Evolutionary conservation across 805 yeast genomes (phyloP).

Genomic region (Suhomyces prunicola): DNA sequence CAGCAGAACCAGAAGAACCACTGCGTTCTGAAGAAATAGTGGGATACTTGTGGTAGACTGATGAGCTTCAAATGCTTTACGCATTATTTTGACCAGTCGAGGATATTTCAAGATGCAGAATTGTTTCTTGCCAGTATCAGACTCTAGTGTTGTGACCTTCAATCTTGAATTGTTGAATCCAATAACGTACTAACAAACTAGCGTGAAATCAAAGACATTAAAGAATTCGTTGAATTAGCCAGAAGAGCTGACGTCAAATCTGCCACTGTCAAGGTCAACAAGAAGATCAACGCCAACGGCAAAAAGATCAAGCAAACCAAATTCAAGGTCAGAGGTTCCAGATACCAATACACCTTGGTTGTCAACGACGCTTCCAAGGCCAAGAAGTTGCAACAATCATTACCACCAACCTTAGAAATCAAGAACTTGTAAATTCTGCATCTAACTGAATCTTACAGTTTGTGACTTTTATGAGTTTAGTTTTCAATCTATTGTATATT

Average conservation of each 20-base stretch:
- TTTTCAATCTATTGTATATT: constrained; percentile 10
- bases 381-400: constrained; percentile 93
- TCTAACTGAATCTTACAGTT: not conserved
- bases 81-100: not conserved
- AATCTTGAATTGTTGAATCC: not conserved
- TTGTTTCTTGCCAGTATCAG: not conserved
- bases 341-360: constrained; percentile 89
- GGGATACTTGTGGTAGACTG: not conserved
- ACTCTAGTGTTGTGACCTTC: not conserved
- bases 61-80: not conserved
- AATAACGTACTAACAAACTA: constrained; percentile 14
- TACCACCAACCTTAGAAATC: constrained; percentile 89
- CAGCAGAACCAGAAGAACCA: not conserved
- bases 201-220: constrained; percentile 89
- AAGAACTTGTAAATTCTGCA: constrained; percentile 39
- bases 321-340: constrained; percentile 98
- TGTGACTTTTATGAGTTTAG: constrained; percentile 5
- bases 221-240: constrained; percentile 94
- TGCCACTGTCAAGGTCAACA: constrained; percentile 93
- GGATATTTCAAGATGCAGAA: not conserved
- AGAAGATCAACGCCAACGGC: constrained; percentile 75
- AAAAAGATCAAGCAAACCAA: constrained; percentile 90
- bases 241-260: constrained; percentile 92
- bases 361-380: constrained; percentile 96
- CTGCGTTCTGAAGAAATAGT: not conserved